Evolutionary conservation across 106 monocot species (phyloP).

Genomic region (Allium cepa): DNA sequence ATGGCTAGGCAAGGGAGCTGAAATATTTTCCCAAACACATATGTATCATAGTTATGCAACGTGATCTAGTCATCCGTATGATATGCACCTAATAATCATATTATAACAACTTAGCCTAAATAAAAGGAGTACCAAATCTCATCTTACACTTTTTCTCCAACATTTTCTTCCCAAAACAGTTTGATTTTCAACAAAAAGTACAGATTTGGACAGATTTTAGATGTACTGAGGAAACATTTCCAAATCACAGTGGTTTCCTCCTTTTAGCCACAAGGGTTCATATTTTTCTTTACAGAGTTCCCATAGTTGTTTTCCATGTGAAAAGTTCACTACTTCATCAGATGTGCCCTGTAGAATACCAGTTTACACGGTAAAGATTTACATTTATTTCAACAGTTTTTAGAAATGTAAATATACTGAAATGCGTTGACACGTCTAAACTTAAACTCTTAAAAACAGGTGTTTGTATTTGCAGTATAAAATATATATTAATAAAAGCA

Average conservation of each 20-base stretch:
- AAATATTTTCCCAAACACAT: too few relatives aligned
- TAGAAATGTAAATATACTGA: not conserved
- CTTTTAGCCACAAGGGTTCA: slow-evolving; percentile 21
- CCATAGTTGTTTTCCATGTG: slow-evolving; percentile 22
- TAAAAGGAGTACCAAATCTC: too few relatives aligned
- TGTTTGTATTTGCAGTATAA: not conserved
- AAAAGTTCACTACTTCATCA: slow-evolving; percentile 17
- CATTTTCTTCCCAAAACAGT: not conserved
- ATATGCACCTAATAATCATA: too few relatives aligned
- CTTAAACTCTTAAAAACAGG: not conserved
- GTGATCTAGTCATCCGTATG: too few relatives aligned
- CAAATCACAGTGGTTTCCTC: slow-evolving; percentile 24
- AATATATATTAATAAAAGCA: not conserved
- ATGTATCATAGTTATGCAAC: too few relatives aligned
- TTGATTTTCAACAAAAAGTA: slow-evolving; percentile 10
- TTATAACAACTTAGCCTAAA: too few relatives aligned
- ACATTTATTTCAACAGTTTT: not conserved
- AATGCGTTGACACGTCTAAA: not conserved
- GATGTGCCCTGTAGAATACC: slow-evolving; percentile 11
- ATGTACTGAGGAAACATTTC: slow-evolving; percentile 20
- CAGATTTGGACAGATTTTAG: slow-evolving; percentile 10
- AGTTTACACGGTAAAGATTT: not conserved
- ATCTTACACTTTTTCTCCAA: slow-evolving; percentile 13
- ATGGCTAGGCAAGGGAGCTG: too few relatives aligned
- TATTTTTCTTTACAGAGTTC: slow-evolving; percentile 20